Base-by-base conservation (phyloP, 768 basidiomycete genomes). In the Porpolomopsis calyptriformis region DNA sequence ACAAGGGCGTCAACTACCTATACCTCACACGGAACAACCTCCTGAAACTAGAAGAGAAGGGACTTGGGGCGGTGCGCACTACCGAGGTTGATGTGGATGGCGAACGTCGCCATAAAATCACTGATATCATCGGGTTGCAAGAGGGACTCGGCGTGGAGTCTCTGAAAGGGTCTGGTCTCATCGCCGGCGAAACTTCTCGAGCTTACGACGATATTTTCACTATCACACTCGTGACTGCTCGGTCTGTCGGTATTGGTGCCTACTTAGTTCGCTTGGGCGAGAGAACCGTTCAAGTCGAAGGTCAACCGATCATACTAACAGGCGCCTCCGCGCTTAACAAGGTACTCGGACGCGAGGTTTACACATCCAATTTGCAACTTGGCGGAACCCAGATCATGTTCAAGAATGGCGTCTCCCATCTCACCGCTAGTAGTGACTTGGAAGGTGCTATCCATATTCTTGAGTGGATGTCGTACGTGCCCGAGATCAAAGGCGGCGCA, bases 361-460 rank as follows among this genome's bases (percentile, higher is more conserved):
- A 99, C 63, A 97, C 96, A 7, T 96, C 92, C 45, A 98, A 98
- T 64, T 65, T 99, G 55, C 96, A 98, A 64, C 86, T 99, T 49
- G 96, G 96, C 52, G 96, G 96, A 45, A 98, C 96, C n/a, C 96
- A 99, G 60, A 98, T 99, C 72, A 98, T 99, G 96, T 87, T 91
- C 79, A 97, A 97, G 79, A 99, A 99, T 60, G 96, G 96, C 66
- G 88, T 98, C 46, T 96, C 94, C 4, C 96, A 99, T 62, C 70
- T 98, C 48, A 93, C 90, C 3, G 93, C 96, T 26, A 78, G 78
- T 56, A 97, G 91, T 60, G 96, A 99, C 61, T 70, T 99, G 26
- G 89, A 98, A 63, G 96, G 96, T 48, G 91, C 93, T 12, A 82
- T 83, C 20, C 85, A 92, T 49, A 97, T 98, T 53, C 69, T 97